Conservation (phyloP, 352 stramenopile species). For the Blastocystis hominis region DNA sequence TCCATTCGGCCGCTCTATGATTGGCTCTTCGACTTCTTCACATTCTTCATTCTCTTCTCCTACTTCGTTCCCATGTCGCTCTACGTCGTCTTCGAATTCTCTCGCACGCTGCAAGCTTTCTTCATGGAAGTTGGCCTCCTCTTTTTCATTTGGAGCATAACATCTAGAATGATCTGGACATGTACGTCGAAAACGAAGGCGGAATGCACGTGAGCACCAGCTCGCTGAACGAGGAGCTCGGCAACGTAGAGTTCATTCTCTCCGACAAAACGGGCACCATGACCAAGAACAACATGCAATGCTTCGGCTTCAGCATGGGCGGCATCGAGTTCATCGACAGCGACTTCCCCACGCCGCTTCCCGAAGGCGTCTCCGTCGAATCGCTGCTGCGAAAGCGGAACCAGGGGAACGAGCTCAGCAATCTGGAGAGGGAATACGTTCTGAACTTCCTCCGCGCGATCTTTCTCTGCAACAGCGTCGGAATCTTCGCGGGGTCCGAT, state of each 20-base stretch:
- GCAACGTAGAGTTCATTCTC: constrained; percentile 56
- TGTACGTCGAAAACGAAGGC: constrained; percentile 53
- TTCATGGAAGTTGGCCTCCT: constrained; percentile 39
- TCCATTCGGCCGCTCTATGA: not conserved
- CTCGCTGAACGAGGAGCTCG: constrained; percentile 51
- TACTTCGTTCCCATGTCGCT: constrained; percentile 56
- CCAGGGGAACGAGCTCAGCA: not conserved
- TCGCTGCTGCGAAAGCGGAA: not conserved
- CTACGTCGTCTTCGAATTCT: constrained; percentile 57
- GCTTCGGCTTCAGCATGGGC: constrained; percentile 53
- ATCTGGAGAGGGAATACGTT: constrained; percentile 7
- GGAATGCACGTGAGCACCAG: constrained; percentile 47
- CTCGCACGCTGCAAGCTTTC: constrained; percentile 26
- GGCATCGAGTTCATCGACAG: not conserved
- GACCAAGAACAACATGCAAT: constrained; percentile 54
- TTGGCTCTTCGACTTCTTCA: constrained; percentile 59
- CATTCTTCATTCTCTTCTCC: constrained; percentile 57
- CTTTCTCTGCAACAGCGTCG: constrained; percentile 43
- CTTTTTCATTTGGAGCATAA: not conserved
- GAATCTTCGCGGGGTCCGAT: not conserved
- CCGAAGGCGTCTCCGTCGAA: not conserved
- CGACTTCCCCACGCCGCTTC: not conserved
- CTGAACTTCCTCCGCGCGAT: constrained; percentile 9
- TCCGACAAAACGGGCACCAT: constrained; percentile 53
- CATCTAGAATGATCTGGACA: constrained; percentile 47